Conservation (phyloP, 83 land plant species). For the Thuja plicata region DNA sequence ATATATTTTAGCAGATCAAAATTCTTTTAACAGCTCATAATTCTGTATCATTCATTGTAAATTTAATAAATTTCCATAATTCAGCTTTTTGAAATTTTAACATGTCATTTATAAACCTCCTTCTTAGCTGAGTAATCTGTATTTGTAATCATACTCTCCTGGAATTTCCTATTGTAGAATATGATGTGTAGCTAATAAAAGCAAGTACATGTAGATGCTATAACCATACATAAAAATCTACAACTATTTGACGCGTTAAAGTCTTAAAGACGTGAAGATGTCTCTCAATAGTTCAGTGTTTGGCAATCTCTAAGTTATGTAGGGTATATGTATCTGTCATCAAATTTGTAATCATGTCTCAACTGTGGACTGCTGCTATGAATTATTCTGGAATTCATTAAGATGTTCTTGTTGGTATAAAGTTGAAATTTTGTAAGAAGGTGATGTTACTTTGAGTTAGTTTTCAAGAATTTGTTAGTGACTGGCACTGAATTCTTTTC, state of each 20-base stretch:
- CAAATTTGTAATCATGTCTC: no score
- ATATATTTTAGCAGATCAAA: background rate
- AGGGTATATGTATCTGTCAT: background rate
- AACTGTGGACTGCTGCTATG: no score
- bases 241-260: background rate
- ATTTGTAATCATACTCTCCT: background rate
- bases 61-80: background rate
- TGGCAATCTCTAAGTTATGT: background rate
- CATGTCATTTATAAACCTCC: background rate
- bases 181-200: background rate
- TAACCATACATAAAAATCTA: background rate
- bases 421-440: no score
- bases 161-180: background rate
- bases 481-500: no score
- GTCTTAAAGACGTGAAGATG: background rate
- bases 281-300: background rate
- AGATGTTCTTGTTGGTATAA: no score
- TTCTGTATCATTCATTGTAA: background rate
- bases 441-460: no score
- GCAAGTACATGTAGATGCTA: background rate
- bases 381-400: no score
- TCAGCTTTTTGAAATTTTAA: background rate
- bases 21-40: no score
- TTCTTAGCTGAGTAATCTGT: background rate
- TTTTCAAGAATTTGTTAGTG: no score